A percentile compares a stretch with the other conserved stretches of the same genome.
phyloP scores from a whole-genome alignment of 2,329 filamentous ascomycete species.

The Claviceps sp. region DNA sequence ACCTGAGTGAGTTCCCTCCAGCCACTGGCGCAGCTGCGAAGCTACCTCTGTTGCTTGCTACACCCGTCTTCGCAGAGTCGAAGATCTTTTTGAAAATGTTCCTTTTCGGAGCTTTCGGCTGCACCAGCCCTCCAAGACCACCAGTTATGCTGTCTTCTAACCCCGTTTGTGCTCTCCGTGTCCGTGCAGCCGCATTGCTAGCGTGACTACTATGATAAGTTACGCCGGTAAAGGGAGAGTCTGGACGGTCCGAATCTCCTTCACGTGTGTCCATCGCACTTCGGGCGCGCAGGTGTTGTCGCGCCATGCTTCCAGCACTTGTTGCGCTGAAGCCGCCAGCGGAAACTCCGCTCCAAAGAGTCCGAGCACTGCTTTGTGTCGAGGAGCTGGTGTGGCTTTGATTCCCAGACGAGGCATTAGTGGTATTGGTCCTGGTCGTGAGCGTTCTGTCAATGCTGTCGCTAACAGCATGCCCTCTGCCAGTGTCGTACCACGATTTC shows the following conservation, averaged over 20 bases:
- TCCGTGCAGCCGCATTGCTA: conserved; percentile 30
- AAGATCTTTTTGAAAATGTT: conserved; percentile 95
- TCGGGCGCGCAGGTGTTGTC: conserved; percentile 53
- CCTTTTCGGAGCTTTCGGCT: conserved; percentile 66
- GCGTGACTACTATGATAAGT: conserved; percentile 86
- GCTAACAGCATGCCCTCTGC: conserved; percentile 21
- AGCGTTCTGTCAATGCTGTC: conserved; percentile 58
- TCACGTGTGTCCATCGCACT: conserved; percentile 52
- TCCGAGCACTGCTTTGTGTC: conserved; percentile 67
- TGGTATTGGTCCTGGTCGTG: conserved; percentile 77
- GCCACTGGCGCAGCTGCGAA: conserved; percentile 45
- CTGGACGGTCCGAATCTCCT: conserved; percentile 40
- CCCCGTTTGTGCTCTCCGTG: conserved; percentile 52
- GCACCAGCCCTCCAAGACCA: conserved; percentile 63
- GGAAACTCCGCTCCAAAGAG: conserved; percentile 86
- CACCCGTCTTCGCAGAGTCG: conserved; percentile 85
- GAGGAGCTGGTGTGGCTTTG: conserved; percentile 61
- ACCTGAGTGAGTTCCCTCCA: conserved; percentile 30
- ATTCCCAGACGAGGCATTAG: conserved; percentile 60
- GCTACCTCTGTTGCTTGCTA: conserved; percentile 76
- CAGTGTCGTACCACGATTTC: conserved; percentile 69
- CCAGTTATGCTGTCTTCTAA: conserved; percentile 52
- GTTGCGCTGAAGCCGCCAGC: conserved; percentile 87
- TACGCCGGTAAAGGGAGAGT: conserved; percentile 60
- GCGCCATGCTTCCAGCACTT: conserved; percentile 83